A percentile compares a stretch with the other conserved stretches of the same genome.
Conservation (phyloP, 2,329 filamentous ascomycete genomes). For the Pyrenophora graminea region DNA sequence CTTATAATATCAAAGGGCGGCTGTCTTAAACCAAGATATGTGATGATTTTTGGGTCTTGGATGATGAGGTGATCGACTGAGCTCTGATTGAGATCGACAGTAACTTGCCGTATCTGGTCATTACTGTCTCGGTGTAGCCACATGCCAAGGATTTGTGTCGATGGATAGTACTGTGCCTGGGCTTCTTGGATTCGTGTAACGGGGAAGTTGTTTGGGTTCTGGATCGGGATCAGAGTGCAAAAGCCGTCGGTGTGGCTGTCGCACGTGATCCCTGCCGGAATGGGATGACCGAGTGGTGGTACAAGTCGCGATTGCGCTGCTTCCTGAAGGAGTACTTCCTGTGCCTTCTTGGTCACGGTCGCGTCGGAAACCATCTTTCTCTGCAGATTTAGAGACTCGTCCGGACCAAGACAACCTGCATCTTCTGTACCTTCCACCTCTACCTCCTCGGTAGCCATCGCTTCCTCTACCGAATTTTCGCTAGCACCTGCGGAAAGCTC, state of each 20-base stretch:
- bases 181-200: slow-evolving; percentile 16
- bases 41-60: slow-evolving; percentile 13
- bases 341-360: neutral
- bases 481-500: too few species aligned
- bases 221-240: slow-evolving; percentile 10
- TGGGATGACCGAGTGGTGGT: neutral
- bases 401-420: too few species aligned
- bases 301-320: neutral
- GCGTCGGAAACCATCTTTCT: neutral
- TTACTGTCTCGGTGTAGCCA: slow-evolving; percentile 6
- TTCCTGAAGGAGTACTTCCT: neutral
- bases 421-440: neutral
- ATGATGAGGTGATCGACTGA: slow-evolving; percentile 22
- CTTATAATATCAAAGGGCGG: neutral
- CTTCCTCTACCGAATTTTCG: too few species aligned
- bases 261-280: neutral
- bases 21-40: slow-evolving; percentile 13
- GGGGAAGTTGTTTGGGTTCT: slow-evolving; percentile 19
- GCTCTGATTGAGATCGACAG: slow-evolving; percentile 18
- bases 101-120: slow-evolving; percentile 12
- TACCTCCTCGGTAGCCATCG: neutral
- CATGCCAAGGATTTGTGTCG: slow-evolving; percentile 12
- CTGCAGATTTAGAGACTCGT: neutral
- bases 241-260: neutral
- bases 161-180: slow-evolving; percentile 17